Conservation (phyloP, 1,139 yeast genomes). For the Yamadazyma atmosphaerica region DNA sequence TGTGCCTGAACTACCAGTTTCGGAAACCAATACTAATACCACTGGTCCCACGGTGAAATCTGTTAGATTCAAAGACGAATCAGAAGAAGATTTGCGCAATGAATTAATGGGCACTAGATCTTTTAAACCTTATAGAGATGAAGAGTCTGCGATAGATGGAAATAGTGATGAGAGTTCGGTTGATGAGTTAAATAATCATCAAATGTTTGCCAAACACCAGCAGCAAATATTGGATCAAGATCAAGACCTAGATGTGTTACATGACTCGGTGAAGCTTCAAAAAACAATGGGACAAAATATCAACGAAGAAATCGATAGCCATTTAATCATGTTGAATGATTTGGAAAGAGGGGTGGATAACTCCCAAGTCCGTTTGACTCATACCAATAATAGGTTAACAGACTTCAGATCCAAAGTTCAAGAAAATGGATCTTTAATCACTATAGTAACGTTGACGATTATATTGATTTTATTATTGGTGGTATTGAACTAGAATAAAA, state of each 20-base stretch:
- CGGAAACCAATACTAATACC: too few relatives aligned
- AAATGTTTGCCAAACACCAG: slow-evolving; percentile 66
- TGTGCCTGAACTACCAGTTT: slow-evolving; percentile 6
- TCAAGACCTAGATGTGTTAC: slow-evolving; percentile 54
- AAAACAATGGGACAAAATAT: slow-evolving; percentile 64
- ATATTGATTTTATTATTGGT: slow-evolving; percentile 59
- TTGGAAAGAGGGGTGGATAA: slow-evolving; percentile 66
- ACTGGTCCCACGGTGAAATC: too few relatives aligned
- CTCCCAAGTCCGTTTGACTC: slow-evolving; percentile 49
- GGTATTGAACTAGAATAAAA: slow-evolving; percentile 46
- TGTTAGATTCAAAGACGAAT: slow-evolving; percentile 53
- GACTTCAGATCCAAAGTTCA: slow-evolving; percentile 56
- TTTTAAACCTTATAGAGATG: slow-evolving; percentile 46
- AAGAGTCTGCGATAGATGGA: slow-evolving; percentile 14
- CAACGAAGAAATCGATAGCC: slow-evolving; percentile 67
- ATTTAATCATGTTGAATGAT: slow-evolving; percentile 67
- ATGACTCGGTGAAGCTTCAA: slow-evolving; percentile 64
- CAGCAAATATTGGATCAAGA: slow-evolving; percentile 67
- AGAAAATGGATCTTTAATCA: slow-evolving; percentile 72
- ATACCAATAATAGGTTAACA: slow-evolving; percentile 56
- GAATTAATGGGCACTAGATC: slow-evolving; percentile 20
- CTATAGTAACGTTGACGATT: slow-evolving; percentile 63
- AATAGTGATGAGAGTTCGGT: slow-evolving; percentile 10
- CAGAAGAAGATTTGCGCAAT: slow-evolving; percentile 14
- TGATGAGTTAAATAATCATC: slow-evolving; percentile 43